A percentile compares a stretch with the other conserved stretches of the same genome.
Conservation (phyloP, 176 grass and related monocot genomes). For the Olyra latifolia region DNA sequence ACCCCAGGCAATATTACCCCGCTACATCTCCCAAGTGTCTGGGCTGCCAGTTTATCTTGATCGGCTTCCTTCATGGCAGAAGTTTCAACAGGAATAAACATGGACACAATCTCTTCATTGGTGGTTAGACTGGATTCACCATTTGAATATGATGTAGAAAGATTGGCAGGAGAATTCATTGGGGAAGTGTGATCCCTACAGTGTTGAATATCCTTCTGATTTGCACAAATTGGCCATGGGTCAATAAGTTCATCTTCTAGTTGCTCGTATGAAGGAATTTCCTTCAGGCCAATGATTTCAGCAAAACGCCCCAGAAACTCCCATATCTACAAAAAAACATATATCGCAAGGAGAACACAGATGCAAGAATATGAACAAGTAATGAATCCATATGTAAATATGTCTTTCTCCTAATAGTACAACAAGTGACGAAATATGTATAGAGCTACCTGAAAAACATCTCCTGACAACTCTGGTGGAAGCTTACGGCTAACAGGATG, state of each 20-base stretch:
- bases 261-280: slow-evolving; percentile 83
- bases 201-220: slow-evolving; percentile 45
- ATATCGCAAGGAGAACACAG: slow-evolving; percentile 17
- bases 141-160: slow-evolving; percentile 53
- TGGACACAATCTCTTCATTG: slow-evolving; percentile 48
- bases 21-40: slow-evolving; percentile 75
- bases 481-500: slow-evolving; percentile 74
- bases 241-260: slow-evolving; percentile 95
- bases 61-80: slow-evolving; percentile 56
- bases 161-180: slow-evolving; percentile 50
- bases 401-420: slow-evolving; percentile 21
- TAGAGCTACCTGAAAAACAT: slow-evolving; percentile 84
- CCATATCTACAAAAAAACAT: slow-evolving; percentile 79
- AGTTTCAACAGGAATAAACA: slow-evolving; percentile 78
- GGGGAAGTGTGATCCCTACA: slow-evolving; percentile 44
- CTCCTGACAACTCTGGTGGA: slow-evolving; percentile 70
- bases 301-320: slow-evolving; percentile 79
- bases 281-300: slow-evolving; percentile 77
- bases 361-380: slow-evolving; percentile 34
- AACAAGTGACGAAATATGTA: slow-evolving; percentile 33
- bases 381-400: slow-evolving; percentile 37
- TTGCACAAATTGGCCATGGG: slow-evolving; percentile 71
- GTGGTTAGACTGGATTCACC: slow-evolving; percentile 48
- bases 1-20: slow-evolving; percentile 67
- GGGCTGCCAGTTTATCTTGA: slow-evolving; percentile 65